Evolutionary conservation across 495 filamentous ascomycete species (phyloP), one percentile per base, ranked within the genome.

Genomic region (Physcia stellaris): DNA sequence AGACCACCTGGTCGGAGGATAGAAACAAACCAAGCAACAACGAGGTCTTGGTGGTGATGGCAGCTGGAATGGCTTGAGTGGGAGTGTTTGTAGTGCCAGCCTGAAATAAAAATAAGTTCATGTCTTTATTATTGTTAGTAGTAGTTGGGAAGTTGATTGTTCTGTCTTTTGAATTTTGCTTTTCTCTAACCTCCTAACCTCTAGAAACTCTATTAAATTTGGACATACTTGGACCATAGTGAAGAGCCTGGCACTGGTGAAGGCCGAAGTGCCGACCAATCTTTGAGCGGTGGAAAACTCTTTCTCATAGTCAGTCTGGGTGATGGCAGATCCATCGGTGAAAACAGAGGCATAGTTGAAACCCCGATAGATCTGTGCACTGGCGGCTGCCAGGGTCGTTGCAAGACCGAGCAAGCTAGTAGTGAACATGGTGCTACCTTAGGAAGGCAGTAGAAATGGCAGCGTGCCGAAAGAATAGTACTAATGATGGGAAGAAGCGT

Each of bases 271-370:
- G 41, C 75, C 79, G 24, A 70, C 64, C 22, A 93, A 73, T 38
- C 61, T 60, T 56, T 81, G 72, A 39, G 86, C 80, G 12, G 68
- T 67, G 6, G 61, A 65, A 68, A 90, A 94, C 47, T 80, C 68
- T 20, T 59, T 51, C 55, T 80, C 63, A 62, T 75, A 93, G 54
- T 86, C 75, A 16, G 67, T 52, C 56, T 81, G 70, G 24, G 47
- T 39, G 53, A 80, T 83, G 55, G 64, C 51, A 37, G 66, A 66
- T 41, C 77, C 73, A 50, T 80, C 74, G 23, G 58, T 68, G 58
- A 68, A 59, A 49, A 67, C 71, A 19, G 71, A 57, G 50, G 82
- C 85, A 50, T 86, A 83, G 70, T 90, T 92, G 72, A 93, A 92
- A 45, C 86, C 86, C 47, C 79, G 66, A 48, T 56, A 64, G 43